Conservation (phyloP, 164 flowering plant species). For the Malania oleifera region DNA sequence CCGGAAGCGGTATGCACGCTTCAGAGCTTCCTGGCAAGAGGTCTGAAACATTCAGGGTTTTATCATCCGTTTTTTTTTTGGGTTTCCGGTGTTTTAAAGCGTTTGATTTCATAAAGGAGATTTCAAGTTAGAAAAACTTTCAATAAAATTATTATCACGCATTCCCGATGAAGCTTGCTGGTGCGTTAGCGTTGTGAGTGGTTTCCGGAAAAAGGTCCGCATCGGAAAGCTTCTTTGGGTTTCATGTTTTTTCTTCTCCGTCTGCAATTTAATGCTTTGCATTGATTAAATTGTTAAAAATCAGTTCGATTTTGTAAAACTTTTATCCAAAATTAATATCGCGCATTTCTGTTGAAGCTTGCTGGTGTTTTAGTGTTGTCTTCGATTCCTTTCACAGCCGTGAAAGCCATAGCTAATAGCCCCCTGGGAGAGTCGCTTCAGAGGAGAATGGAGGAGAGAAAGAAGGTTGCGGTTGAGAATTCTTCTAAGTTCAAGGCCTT, state of each 20-base stretch:
- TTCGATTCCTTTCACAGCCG: constrained; percentile 91
- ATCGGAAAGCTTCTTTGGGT: not conserved
- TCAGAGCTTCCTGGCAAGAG: constrained; percentile 48
- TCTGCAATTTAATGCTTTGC: not conserved
- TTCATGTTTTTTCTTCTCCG: not conserved
- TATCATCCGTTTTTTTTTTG: not conserved
- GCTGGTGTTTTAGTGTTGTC: constrained; percentile 88
- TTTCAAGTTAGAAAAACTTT: not conserved
- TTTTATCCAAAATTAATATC: not conserved
- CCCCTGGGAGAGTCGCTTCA: constrained; percentile 68
- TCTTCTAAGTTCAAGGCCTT: constrained; percentile 50
- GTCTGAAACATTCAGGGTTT: constrained; percentile 6
- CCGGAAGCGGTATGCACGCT: not conserved
- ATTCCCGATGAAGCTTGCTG: too few relatives aligned
- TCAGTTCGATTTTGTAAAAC: not conserved
- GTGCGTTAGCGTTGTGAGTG: too few relatives aligned
- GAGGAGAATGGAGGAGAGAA: constrained; percentile 58
- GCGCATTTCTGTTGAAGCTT: constrained; percentile 35
- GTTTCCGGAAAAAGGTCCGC: too few relatives aligned
- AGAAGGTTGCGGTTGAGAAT: constrained; percentile 42
- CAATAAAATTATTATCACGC: not conserved
- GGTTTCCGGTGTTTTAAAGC: not conserved
- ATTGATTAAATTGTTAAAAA: too few relatives aligned
- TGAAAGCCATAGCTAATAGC: constrained; percentile 88
- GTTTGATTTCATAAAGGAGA: not conserved